These are phyloP conservation scores for Glycine latifolia DNA, from an alignment of 306 rosid species.

Conservation along the genomic window DNA sequence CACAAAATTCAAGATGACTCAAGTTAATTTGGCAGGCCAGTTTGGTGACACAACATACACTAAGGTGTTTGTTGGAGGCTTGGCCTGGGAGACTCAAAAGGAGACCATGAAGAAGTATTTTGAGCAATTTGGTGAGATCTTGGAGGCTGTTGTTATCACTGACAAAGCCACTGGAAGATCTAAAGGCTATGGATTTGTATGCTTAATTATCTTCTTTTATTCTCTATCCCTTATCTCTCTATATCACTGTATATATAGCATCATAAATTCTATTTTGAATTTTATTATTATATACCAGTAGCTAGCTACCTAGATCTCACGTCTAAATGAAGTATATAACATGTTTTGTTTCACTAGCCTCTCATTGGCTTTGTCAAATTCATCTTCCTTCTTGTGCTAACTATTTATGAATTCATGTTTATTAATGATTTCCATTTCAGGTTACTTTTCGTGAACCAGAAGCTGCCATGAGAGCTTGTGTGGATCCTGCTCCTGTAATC, in stretches of 20 bases:
- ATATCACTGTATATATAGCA: neutral
- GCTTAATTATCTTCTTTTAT: neutral
- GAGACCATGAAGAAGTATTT: conserved; percentile 97
- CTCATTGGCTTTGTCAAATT: neutral
- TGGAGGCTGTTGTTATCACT: conserved; percentile 99
- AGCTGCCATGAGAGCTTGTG: conserved; percentile 98
- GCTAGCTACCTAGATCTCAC: conserved; percentile 44
- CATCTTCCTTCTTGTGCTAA: neutral
- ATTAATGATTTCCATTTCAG: conserved; percentile 50
- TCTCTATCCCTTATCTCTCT: neutral
- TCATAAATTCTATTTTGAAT: neutral
- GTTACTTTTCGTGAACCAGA: conserved; percentile 93
- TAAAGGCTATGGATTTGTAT: conserved; percentile 98
- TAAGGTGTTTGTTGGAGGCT: conserved; percentile 94
- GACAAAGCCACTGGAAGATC: conserved; percentile 98
- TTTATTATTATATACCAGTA: neutral
- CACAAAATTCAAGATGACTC: conserved; percentile 58
- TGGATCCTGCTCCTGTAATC: conserved; percentile 95
- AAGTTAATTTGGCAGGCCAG: conserved; percentile 79
- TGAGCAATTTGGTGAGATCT: conserved; percentile 97
- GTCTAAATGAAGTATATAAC: neutral
- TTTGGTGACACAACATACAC: conserved; percentile 98
- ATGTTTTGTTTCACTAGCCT: neutral
- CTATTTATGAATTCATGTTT: neutral
- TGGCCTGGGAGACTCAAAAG: conserved; percentile 99